Evolutionary conservation across 805 yeast species (phyloP), one percentile per base, ranked within the genome.

Genomic region (Dipodascopsis tothii): DNA sequence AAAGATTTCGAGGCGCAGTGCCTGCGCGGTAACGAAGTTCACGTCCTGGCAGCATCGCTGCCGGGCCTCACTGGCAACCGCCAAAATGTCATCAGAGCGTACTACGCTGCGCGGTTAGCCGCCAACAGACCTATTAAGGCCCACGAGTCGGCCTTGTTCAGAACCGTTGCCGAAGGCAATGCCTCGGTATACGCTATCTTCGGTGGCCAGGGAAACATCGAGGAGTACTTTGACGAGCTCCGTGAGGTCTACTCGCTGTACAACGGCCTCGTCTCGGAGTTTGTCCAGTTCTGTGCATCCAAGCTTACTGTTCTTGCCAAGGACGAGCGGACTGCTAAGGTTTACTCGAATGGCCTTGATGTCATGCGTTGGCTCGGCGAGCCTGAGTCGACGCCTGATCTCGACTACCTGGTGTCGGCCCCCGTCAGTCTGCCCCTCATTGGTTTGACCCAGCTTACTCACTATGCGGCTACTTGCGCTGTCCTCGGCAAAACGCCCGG

Each of bases 161-260:
- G 78, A 50, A 78, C 83, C 40, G 75, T 75, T n/a, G 60, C 69
- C 40, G 71, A 72, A 46, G 68, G 72, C 34, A 40, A 45, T 4
- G 84, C 88, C 36, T 70, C 73, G 48, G 66, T 88, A 44, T 78
- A 75, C 48, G 95, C 96, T 52, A 79, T 92, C 56, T 92, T 90
- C 59, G 98, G 99, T 63, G 99, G 99, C 60, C 99, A 92, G 72
- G 99, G 99, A 68, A 90, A 86, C 71, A 81, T 94, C 41, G 97
- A 92, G 62, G 96, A 92, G 64, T 92, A 86, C 71, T 92, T 92
- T 58, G 96, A 88, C 63, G 99, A 92, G 71, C 76, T 92, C 62
- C 80, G 95, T 64, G 94, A 86, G 54, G 64, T 88, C 47, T 81
- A 84, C 71, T 69, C 76, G 52, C 73, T 80, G 46, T 92, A 92